Conservation (phyloP, 805 yeast species). For the Metschnikowia kofuensis region DNA sequence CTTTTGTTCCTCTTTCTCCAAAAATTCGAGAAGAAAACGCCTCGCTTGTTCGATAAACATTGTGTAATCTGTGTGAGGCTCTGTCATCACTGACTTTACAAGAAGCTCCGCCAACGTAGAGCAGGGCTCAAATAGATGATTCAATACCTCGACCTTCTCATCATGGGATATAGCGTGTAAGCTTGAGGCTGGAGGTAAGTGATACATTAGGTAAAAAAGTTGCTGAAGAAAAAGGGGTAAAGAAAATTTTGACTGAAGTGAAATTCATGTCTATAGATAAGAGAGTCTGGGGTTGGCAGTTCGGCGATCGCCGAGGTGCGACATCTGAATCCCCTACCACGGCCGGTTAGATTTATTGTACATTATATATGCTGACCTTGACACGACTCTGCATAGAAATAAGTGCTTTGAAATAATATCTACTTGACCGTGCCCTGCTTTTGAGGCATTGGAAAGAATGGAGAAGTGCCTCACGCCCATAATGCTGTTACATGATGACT, state of each 20-base stretch:
- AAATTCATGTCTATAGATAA: not conserved
- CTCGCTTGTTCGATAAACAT: conserved; percentile 48
- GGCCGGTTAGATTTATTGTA: too few species aligned
- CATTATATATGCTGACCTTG: too few species aligned
- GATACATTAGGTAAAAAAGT: conserved; percentile 1
- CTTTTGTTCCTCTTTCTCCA: conserved; percentile 23
- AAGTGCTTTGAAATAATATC: too few species aligned
- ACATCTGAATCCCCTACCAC: not conserved
- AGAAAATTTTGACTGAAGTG: too few species aligned
- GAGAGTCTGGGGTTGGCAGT: conserved; percentile 2
- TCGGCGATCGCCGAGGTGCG: conserved; percentile 10
- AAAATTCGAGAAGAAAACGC: conserved; percentile 30
- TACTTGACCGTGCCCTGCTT: too few species aligned
- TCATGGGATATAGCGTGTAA: conserved; percentile 15
- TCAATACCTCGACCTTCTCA: conserved; percentile 41
- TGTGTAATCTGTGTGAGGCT: conserved; percentile 20
- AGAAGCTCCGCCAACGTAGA: conserved; percentile 37
- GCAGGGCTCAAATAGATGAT: conserved; percentile 67
- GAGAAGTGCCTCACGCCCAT: too few species aligned
- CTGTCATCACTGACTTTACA: conserved; percentile 27
- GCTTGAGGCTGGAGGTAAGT: conserved; percentile 10
- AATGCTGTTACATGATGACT: too few species aligned
- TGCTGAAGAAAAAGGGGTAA: not conserved
- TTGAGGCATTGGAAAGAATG: too few species aligned
- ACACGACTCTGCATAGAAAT: too few species aligned